Percentiles rank a stretch among this genome's conserved stretches.
Evolutionary conservation across 2,329 filamentous ascomycete species (phyloP).

Genomic region (Metarhizium sp.): DNA sequence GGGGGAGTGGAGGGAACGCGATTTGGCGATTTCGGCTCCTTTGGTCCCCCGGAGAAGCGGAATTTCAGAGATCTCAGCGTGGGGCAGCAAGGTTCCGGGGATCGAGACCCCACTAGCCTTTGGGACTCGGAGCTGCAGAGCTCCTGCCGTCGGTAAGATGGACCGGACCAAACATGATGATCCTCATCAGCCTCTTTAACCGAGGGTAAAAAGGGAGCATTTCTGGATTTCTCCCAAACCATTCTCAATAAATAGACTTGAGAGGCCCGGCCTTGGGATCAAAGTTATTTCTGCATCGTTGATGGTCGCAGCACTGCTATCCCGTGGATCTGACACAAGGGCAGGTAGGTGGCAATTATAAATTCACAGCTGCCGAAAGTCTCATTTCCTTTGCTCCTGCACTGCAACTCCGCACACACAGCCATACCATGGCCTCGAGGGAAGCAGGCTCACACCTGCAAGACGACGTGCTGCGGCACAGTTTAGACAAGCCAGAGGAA

Average conservation of each 20-base stretch:
- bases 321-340: too few relatives aligned
- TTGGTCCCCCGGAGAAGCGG: neutral
- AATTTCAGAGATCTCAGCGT: neutral
- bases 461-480: constrained; percentile 42
- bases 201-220: neutral
- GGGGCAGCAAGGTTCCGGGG: neutral
- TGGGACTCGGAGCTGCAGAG: neutral
- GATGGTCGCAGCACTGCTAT: too few relatives aligned
- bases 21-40: neutral
- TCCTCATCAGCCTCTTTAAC: neutral
- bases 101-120: neutral
- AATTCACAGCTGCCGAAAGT: neutral
- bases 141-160: neutral
- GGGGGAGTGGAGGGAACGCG: too few relatives aligned
- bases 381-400: neutral
- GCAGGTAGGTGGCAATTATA: too few relatives aligned
- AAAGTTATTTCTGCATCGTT: too few relatives aligned
- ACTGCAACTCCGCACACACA: neutral
- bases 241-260: too few relatives aligned
- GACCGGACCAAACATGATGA: too few relatives aligned
- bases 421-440: constrained; percentile 3
- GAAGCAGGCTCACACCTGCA: constrained; percentile 25
- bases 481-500: constrained; percentile 56
- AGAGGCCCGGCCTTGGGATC: too few relatives aligned
- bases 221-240: too few relatives aligned